A percentile compares a stretch with the other conserved stretches of the same genome.
phyloP scores from a whole-genome alignment of 2,329 filamentous ascomycete species.

The Beauveria medogensis region DNA sequence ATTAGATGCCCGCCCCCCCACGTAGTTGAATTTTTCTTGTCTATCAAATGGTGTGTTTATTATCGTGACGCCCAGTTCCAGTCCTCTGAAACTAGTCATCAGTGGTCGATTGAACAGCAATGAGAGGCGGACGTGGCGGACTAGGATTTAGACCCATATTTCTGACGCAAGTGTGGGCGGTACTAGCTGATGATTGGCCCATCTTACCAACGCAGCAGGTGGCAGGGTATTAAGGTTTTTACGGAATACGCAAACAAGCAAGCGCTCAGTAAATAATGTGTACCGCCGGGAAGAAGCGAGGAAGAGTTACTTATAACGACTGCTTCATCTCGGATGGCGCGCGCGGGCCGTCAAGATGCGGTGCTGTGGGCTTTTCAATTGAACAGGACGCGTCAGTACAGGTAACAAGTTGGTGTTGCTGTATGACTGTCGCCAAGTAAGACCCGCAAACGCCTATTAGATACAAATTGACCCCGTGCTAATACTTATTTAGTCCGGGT shows the following conservation, averaged over 20 bases:
- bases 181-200: neutral
- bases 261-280: too few species aligned
- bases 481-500: too few species aligned
- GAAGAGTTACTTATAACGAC: neutral
- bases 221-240: neutral
- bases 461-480: too few species aligned
- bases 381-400: neutral
- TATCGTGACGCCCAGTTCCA: too few species aligned
- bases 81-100: too few species aligned
- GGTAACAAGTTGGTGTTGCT: neutral
- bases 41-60: too few species aligned
- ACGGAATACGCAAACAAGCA: neutral
- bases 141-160: neutral
- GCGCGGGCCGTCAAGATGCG: neutral
- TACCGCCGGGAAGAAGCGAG: too few species aligned
- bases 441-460: too few species aligned
- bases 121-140: too few species aligned
- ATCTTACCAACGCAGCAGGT: neutral
- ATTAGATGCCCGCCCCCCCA: neutral
- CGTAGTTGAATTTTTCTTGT: neutral
- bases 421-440: too few species aligned
- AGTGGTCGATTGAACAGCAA: too few species aligned
- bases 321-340: neutral
- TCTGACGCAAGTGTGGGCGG: slow-evolving; percentile 1
- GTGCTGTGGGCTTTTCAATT: neutral